Evolutionary conservation across 352 stramenopile genomes (phyloP), one percentile per base, ranked within the genome.

Genomic region (Phytopythium montanum): DNA sequence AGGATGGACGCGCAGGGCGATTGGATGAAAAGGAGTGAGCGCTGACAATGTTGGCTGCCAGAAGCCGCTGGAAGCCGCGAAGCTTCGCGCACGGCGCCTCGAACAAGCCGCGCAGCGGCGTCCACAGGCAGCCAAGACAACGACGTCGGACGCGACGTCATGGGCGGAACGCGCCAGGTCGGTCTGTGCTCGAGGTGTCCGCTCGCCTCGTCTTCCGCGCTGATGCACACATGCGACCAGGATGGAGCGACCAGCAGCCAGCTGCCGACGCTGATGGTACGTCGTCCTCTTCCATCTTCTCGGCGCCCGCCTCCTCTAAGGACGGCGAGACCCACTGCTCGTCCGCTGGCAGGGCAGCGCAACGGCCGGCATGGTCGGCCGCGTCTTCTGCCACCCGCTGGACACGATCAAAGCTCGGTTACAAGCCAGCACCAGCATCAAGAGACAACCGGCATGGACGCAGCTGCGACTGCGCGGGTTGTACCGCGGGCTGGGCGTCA

Each of bases 401-500:
- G 93, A 98, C 66, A 98, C 93, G 0, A 68, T 95, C 49, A 98
- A 98, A 56, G 87, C 91, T 56, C 84, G 81, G 33, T 60, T 96
- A 26, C 87, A 97, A 38, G 53, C 13, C n/a, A 58, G 18, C 58
- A 69, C 56, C 16, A 26, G n/a, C n/a, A 7, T 8, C 33, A 29
- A 12, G 48, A 45, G 48, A 18, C n/a, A n/a, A n/a, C 42, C 48
- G 28, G 38, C 51, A 7, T 34, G 7, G 2, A 13, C 57, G n/a
- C 57, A 63, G 48, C 57, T 56, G 21, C 53, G 88, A n/a, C 38
- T 92, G 28, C 79, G 82, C 8, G 89, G 94, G 3, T 73, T 99
- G 5, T 99, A 99, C 70, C 81, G 93, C 53, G 97, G 97, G 4
- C 90, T 99, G 59, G 94, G 92, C 19, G 93, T 98, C 18, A 97